phyloP scores from a whole-genome alignment of 306 rosid genomes.

The Corylus avellana region DNA sequence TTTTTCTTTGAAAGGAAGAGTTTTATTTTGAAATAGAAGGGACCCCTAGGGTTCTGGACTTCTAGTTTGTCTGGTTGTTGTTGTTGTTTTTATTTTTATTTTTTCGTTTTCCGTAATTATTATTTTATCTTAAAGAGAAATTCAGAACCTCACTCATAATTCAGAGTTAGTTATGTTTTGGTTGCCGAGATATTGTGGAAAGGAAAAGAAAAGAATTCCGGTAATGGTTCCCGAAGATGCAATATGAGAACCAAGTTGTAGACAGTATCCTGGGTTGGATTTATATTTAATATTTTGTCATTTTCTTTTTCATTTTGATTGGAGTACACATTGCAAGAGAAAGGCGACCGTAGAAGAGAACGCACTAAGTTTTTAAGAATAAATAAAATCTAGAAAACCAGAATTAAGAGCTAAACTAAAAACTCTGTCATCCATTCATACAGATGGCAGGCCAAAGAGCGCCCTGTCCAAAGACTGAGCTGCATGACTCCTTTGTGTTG shows the following conservation, averaged over 20 bases:
- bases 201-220: neutral
- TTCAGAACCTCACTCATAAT: neutral
- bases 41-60: neutral
- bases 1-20: neutral
- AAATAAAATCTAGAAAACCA: too few relatives aligned
- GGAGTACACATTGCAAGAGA: neutral
- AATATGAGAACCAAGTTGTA: neutral
- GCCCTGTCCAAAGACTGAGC: too few relatives aligned
- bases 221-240: neutral
- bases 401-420: too few relatives aligned
- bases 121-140: neutral
- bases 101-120: neutral
- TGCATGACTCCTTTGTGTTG: too few relatives aligned
- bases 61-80: neutral
- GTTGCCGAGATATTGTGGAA: neutral
- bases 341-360: neutral
- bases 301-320: too few relatives aligned
- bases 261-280: neutral
- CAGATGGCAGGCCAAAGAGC: too few relatives aligned
- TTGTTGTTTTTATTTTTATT: neutral
- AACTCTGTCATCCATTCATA: too few relatives aligned
- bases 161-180: neutral
- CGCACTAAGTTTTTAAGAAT: too few relatives aligned
- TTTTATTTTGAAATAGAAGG: neutral
- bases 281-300: too few relatives aligned